phyloP scores from a whole-genome alignment of 306 rosid genomes.

The Cicer judaicum region DNA sequence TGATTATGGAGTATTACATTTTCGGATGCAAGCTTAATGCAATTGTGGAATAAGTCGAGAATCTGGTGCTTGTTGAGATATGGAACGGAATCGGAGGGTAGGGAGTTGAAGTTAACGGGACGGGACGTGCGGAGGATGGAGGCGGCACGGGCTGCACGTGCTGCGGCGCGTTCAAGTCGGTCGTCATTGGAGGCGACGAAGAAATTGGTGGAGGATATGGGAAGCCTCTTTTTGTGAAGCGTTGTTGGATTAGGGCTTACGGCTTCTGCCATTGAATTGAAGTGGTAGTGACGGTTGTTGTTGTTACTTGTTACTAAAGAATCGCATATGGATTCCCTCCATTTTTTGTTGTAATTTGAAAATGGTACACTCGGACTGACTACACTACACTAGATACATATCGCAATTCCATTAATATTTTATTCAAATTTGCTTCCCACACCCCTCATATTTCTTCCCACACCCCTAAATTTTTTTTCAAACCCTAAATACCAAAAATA shows the following conservation, averaged over 20 bases:
- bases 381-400: no score
- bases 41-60: slow-evolving; percentile 71
- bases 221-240: slow-evolving; percentile 46
- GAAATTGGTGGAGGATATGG: slow-evolving; percentile 54
- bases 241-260: slow-evolving; percentile 60
- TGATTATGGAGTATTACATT: slow-evolving; percentile 50
- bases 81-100: slow-evolving; percentile 22
- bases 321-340: no score
- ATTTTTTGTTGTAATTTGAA: no score
- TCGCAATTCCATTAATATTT: no score
- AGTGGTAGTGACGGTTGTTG: not conserved
- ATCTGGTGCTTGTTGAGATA: slow-evolving; percentile 69
- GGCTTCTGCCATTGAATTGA: slow-evolving; percentile 57
- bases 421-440: no score
- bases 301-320: not conserved
- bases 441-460: no score
- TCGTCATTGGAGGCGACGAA: slow-evolving; percentile 80
- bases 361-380: no score
- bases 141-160: slow-evolving; percentile 73
- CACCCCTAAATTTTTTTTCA: no score
- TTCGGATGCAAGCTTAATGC: slow-evolving; percentile 86
- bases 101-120: slow-evolving; percentile 45
- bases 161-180: slow-evolving; percentile 70
- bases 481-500: no score
- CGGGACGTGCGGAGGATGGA: slow-evolving; percentile 56